Conservation (phyloP, 345 rosid genomes). For the Turnera subulata region DNA sequence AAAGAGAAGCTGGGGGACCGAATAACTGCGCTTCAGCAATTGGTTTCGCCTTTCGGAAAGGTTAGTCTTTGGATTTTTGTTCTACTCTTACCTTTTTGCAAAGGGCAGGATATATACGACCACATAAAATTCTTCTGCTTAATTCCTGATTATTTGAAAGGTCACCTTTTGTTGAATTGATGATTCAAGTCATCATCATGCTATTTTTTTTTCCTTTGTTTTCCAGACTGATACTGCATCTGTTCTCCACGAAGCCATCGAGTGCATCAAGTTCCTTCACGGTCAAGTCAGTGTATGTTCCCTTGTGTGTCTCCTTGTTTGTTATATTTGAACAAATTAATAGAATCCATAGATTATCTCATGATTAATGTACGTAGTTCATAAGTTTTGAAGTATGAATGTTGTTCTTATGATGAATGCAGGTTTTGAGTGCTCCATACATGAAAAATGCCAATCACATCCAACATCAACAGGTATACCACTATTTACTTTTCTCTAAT, state of each 20-base stretch:
- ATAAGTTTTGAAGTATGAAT: too few species aligned
- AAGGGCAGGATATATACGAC: neutral
- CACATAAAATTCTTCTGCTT: constrained; percentile 3
- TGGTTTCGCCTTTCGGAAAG: constrained; percentile 37
- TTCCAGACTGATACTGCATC: constrained; percentile 34
- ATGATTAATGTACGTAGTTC: too few species aligned
- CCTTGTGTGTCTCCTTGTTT: neutral
- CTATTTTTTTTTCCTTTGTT: constrained; percentile 5
- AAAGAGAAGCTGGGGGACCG: constrained; percentile 38
- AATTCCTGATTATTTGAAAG: constrained; percentile 8
- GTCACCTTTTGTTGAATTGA: constrained; percentile 1
- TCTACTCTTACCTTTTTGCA: constrained; percentile 11
- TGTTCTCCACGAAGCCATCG: constrained; percentile 35
- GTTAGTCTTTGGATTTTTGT: constrained; percentile 27
- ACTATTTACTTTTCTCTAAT: neutral
- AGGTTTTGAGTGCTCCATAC: constrained; percentile 26
- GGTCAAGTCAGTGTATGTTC: constrained; percentile 32
- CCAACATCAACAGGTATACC: constrained; percentile 19
- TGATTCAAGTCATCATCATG: constrained; percentile 8
- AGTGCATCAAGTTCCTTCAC: constrained; percentile 33
- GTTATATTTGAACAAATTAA: neutral
- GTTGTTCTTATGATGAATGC: neutral
- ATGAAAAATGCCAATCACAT: constrained; percentile 22
- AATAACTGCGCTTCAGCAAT: constrained; percentile 36
- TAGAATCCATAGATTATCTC: neutral